Evolutionary conservation across 352 stramenopile species (phyloP), one percentile per base, ranked within the genome.

Genomic region (Plasmopara viticola): DNA sequence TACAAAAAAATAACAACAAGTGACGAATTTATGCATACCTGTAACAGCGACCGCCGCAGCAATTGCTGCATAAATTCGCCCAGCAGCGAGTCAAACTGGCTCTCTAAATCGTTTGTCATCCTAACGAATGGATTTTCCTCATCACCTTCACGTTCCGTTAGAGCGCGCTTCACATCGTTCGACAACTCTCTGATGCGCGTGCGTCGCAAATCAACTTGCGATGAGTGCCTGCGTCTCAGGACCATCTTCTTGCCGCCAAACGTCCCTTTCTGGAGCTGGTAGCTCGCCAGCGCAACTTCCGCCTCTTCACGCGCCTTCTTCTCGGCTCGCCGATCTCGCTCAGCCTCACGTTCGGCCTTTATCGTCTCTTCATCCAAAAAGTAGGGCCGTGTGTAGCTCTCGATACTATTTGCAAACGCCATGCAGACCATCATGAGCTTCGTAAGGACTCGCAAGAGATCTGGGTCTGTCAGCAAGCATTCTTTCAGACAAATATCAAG

Each of bases 391-490:
- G 70, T 92, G 54, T 98, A 96, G 7, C 66, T 67, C 44, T 97
- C 92, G 35, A 99, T 97, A 57, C 96, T 91, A 48, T 97, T 93
- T 1, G 90, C 87, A 52, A 99, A 98, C 0, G 89, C 74, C 35
- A 97, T 80, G 60, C 96, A 99, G 13, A 97, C 96, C 10, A 87
- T 98, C 90, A 99, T 96, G 46, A 99, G 75, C 62, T 96, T 98
- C 8, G 90, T 96, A 30, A 98, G 76, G 25, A 94, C 86, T 3
- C 84, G 72, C 33, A 99, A 75, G 2, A 99, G 65, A n/a, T 96
- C 83, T 20, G 86, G 87, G 60, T 98, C 97, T 0, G 94, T 98
- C 38, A 99, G 70, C 29, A 99, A 70, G 44, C 95, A 99, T 56
- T 99, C 95, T 60, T 97, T 97, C 28, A 99, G 57, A 48, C 95